phyloP scores from a whole-genome alignment of 106 monocot species.

The Allium cepa region DNA sequence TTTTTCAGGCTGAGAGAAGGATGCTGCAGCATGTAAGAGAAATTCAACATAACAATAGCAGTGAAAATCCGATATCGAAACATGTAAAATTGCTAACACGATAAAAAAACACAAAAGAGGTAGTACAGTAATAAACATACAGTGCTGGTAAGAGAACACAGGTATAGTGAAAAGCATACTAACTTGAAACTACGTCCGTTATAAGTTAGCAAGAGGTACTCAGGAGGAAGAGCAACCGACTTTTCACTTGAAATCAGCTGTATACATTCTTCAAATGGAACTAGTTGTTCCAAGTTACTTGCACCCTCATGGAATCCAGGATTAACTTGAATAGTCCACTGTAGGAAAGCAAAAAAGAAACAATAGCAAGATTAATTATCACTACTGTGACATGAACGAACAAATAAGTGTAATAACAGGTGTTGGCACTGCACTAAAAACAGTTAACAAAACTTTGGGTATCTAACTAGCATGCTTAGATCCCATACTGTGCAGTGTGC shows the following conservation, averaged over 20 bases:
- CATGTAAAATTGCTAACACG: too few relatives aligned
- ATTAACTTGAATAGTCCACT: conserved; percentile 89
- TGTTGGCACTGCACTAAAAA: too few relatives aligned
- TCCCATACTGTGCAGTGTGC: too few relatives aligned
- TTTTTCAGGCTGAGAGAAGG: too few relatives aligned
- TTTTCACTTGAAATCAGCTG: conserved; percentile 68
- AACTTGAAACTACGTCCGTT: conserved; percentile 97
- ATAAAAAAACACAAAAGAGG: too few relatives aligned
- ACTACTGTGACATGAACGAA: neutral
- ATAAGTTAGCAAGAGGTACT: conserved; percentile 72
- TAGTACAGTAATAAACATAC: too few relatives aligned
- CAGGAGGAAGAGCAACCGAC: conserved; percentile 52
- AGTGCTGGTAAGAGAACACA: neutral
- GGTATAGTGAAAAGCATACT: conserved; percentile 11
- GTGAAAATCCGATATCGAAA: too few relatives aligned
- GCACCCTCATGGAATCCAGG: conserved; percentile 92
- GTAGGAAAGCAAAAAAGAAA: conserved; percentile 6
- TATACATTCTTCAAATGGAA: conserved; percentile 92
- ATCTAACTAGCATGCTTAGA: too few relatives aligned
- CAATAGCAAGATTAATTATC: neutral
- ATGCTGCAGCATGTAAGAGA: too few relatives aligned
- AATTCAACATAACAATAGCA: too few relatives aligned
- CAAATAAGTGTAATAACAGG: too few relatives aligned
- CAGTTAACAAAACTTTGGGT: too few relatives aligned
- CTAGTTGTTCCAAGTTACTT: conserved; percentile 74